These are phyloP conservation scores for Umbelopsis sp. DNA, from an alignment of 192 early-diverging fungal genomes.

Conservation along the genomic window DNA sequence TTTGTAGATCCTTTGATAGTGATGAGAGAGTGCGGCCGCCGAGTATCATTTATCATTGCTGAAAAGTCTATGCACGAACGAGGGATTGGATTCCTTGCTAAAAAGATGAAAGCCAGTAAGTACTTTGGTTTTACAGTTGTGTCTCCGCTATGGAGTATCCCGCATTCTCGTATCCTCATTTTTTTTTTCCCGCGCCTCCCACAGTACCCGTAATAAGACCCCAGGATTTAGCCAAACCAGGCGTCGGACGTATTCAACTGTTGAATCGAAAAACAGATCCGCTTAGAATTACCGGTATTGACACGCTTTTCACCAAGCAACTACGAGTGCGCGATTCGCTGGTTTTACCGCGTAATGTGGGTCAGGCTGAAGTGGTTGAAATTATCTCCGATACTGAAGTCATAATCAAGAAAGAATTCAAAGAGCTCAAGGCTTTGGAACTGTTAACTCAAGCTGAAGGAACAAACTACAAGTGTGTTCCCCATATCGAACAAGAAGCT, in stretches of 20 bases:
- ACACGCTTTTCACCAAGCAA: slow-evolving; percentile 71
- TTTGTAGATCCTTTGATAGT: slow-evolving; percentile 96
- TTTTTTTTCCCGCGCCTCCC: slow-evolving; percentile 1
- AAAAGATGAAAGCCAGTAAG: slow-evolving; percentile 77
- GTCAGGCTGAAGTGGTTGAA: slow-evolving; percentile 68
- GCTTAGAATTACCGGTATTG: slow-evolving; percentile 67
- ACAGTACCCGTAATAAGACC: slow-evolving; percentile 90
- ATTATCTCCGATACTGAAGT: slow-evolving; percentile 87
- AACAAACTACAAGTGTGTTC: slow-evolving; percentile 65
- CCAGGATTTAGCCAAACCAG: slow-evolving; percentile 84
- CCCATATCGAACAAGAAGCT: slow-evolving; percentile 88
- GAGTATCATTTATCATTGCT: slow-evolving; percentile 79
- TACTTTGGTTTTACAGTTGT: slow-evolving; percentile 18
- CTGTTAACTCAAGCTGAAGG: slow-evolving; percentile 61
- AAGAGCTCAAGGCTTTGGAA: slow-evolving; percentile 66
- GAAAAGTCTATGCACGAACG: slow-evolving; percentile 87
- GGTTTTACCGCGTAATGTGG: slow-evolving; percentile 61
- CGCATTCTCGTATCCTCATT: neutral
- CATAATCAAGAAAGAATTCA: slow-evolving; percentile 75
- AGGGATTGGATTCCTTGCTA: slow-evolving; percentile 83
- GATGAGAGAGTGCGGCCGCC: slow-evolving; percentile 76
- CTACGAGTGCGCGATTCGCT: slow-evolving; percentile 67
- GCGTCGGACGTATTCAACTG: slow-evolving; percentile 72
- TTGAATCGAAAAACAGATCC: slow-evolving; percentile 69
- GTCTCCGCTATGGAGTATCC: neutral